Evolutionary conservation across 2,329 filamentous ascomycete species (phyloP).

Genomic region (Acrodontium crateriforme): DNA sequence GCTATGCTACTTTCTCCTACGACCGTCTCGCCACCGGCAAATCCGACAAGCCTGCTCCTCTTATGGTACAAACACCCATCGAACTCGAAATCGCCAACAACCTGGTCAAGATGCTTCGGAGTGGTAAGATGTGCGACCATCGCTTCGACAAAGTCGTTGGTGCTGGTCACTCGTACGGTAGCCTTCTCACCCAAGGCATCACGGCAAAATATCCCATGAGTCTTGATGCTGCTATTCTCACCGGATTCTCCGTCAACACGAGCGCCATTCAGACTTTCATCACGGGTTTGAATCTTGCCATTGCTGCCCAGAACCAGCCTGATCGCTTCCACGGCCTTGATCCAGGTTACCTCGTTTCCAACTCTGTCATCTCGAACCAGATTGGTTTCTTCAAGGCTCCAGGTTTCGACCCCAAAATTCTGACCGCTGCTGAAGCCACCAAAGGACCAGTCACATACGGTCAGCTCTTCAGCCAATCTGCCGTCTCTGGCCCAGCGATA

Average conservation of each 20-base stretch:
- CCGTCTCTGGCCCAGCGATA: conserved; percentile 6
- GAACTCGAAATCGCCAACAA: conserved; percentile 25
- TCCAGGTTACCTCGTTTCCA: conserved; percentile 18
- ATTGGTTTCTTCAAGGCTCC: conserved; percentile 20
- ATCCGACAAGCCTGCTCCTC: conserved; percentile 24
- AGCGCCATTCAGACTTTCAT: conserved; percentile 12
- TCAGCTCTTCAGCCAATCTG: conserved; percentile 16
- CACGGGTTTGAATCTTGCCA: conserved; percentile 14
- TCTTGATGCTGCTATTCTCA: conserved; percentile 25
- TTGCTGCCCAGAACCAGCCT: conserved; percentile 17
- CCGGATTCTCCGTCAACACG: conserved; percentile 21
- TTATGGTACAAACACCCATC: conserved; percentile 25
- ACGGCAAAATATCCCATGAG: conserved; percentile 20
- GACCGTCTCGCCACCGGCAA: conserved; percentile 28
- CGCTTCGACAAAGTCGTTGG: conserved; percentile 25
- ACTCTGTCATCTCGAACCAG: conserved; percentile 13
- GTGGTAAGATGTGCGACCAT: conserved; percentile 15
- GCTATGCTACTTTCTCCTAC: conserved; percentile 29
- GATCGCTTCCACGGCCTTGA: conserved; percentile 16
- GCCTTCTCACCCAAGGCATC: conserved; percentile 21
- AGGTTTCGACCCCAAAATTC: conserved; percentile 16
- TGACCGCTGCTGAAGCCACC: conserved; percentile 14
- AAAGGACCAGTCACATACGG: conserved; percentile 20
- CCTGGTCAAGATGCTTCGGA: conserved; percentile 20
- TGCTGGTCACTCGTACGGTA: conserved; percentile 28